phyloP scores from a whole-genome alignment of 1,284 basidiomycete species.

The Coniophora puteana region DNA sequence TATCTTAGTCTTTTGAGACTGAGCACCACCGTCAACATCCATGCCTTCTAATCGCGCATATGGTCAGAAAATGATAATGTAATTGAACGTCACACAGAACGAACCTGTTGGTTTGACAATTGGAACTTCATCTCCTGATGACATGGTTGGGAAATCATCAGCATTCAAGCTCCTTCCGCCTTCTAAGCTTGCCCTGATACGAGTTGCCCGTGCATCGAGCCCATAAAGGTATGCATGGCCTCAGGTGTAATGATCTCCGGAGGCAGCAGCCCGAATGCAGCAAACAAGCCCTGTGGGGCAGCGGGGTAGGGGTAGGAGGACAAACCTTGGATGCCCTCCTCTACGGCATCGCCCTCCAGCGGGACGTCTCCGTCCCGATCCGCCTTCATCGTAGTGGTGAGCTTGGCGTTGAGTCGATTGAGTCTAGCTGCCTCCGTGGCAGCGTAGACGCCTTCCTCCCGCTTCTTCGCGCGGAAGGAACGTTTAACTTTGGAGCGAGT shows the following conservation, averaged over 20 bases:
- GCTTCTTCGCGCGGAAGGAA: conserved; percentile 80
- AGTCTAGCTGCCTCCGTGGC: conserved; percentile 83
- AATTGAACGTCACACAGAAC: conserved; percentile 13
- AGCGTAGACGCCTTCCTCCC: conserved; percentile 80
- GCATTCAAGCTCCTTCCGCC: conserved; percentile 1
- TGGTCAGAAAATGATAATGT: conserved; percentile 10
- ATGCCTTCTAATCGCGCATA: conserved; percentile 60
- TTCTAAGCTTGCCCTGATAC: conserved; percentile 1
- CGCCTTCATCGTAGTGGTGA: conserved; percentile 47
- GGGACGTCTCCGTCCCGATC: conserved; percentile 38
- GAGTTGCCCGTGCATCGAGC: neutral
- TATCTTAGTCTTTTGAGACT: conserved; percentile 32
- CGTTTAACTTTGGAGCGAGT: conserved; percentile 89
- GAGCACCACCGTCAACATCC: conserved; percentile 41
- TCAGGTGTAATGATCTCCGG: conserved; percentile 46
- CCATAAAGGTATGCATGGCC: conserved; percentile 7
- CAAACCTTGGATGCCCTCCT: conserved; percentile 56
- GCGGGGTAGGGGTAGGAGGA: too few species aligned
- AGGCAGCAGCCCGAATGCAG: conserved; percentile 53
- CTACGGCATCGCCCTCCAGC: conserved; percentile 34
- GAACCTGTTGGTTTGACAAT: conserved; percentile 21
- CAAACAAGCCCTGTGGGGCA: conserved; percentile 32
- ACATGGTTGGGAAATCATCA: neutral
- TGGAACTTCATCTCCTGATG: conserved; percentile 16
- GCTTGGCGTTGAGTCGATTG: conserved; percentile 70